Percentiles rank a stretch among this genome's conserved stretches.
Evolutionary conservation across 176 grass and related monocot species (phyloP).

Genomic region (Oryza officinalis): DNA sequence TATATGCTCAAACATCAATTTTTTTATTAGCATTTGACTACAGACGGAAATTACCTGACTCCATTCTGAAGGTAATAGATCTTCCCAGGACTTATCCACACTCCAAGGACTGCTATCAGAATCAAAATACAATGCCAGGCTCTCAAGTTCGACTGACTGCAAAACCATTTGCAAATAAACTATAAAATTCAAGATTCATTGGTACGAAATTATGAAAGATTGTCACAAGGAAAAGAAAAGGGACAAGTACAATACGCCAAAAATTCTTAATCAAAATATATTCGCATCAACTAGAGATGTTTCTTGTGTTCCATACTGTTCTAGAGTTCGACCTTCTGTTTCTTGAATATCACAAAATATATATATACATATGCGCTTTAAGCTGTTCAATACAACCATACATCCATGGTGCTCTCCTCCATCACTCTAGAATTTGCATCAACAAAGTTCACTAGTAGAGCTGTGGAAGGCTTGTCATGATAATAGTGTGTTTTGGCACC

Average conservation of each 20-base stretch:
- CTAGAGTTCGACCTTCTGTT: neutral
- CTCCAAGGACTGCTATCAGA: slow-evolving; percentile 86
- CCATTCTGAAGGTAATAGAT: slow-evolving; percentile 93
- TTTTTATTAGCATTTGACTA: slow-evolving; percentile 27
- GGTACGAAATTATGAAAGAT: neutral
- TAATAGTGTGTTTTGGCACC: slow-evolving; percentile 9
- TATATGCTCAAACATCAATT: neutral
- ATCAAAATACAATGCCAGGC: slow-evolving; percentile 95
- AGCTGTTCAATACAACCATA: neutral
- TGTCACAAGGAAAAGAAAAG: slow-evolving; percentile 3
- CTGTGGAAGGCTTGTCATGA: slow-evolving; percentile 22
- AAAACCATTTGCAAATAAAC: slow-evolving; percentile 42
- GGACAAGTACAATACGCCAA: neutral
- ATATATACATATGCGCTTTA: neutral
- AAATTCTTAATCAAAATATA: slow-evolving; percentile 19
- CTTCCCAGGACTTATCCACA: slow-evolving; percentile 82
- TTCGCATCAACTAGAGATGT: neutral
- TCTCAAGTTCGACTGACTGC: slow-evolving; percentile 93
- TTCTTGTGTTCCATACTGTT: neutral
- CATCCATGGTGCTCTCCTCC: neutral
- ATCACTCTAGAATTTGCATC: neutral
- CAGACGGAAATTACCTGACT: slow-evolving; percentile 63
- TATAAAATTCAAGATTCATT: slow-evolving; percentile 32
- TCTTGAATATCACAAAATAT: neutral
- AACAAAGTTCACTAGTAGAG: slow-evolving; percentile 23